Conservation (phyloP, 345 rosid genomes). For the Trapa incisa region DNA sequence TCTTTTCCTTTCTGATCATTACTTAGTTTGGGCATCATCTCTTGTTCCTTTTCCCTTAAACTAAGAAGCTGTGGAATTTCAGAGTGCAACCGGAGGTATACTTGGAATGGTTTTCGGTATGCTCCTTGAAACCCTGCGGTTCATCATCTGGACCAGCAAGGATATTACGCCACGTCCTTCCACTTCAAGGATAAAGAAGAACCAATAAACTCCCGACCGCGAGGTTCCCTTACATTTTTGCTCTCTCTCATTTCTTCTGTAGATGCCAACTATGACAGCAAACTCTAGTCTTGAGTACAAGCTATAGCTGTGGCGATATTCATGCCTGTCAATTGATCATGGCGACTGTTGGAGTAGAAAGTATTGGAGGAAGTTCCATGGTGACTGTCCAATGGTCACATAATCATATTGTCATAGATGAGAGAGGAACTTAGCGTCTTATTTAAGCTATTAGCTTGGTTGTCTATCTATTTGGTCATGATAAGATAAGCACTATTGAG, state of each 20-base stretch:
- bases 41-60: neutral
- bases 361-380: neutral
- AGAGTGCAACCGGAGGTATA: constrained; percentile 95
- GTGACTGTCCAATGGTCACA: neutral
- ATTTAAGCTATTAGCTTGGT: neutral
- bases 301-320: neutral
- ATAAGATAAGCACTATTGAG: neutral
- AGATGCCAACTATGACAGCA: neutral
- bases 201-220: constrained; percentile 26
- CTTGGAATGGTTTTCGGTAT: constrained; percentile 77
- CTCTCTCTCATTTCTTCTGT: neutral
- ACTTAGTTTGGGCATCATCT: neutral
- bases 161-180: constrained; percentile 24
- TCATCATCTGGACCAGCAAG: constrained; percentile 54
- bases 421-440: neutral
- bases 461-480: neutral
- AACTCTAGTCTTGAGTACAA: neutral
- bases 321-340: no score
- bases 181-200: constrained; percentile 50
- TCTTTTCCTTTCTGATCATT: neutral
- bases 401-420: no score
- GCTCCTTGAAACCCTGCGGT: constrained; percentile 86
- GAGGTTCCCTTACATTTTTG: constrained; percentile 1
- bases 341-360: no score
- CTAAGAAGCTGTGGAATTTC: constrained; percentile 4